Conservation (phyloP, 129 eudicot genomes). For the Pseudognaphalium luteoalbum region DNA sequence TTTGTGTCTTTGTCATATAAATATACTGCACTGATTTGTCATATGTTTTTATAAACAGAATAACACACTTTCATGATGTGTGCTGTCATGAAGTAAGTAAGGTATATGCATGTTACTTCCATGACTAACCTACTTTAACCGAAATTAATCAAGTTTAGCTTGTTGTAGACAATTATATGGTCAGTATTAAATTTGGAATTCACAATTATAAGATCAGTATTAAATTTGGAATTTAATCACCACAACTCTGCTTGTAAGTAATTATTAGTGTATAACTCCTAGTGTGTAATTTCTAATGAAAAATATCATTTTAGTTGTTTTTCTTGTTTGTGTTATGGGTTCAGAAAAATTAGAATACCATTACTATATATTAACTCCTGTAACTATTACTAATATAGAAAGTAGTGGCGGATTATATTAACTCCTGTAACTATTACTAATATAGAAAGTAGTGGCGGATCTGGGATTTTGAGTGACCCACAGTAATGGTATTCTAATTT, state of each 20-base stretch:
- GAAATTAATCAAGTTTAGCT: not conserved
- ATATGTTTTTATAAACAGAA: not conserved
- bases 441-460: too few species aligned
- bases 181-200: not conserved
- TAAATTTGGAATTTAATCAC: not conserved
- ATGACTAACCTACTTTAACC: not conserved
- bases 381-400: too few species aligned
- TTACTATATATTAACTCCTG: too few species aligned
- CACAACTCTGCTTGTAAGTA: not conserved
- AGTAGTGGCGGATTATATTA: too few species aligned
- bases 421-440: too few species aligned
- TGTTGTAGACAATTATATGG: not conserved
- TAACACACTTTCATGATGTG: not conserved
- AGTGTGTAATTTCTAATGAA: too few species aligned
- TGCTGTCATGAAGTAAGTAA: not conserved
- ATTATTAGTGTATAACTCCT: too few species aligned
- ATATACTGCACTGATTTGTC: not conserved
- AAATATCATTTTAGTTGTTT: too few species aligned
- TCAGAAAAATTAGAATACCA: too few species aligned
- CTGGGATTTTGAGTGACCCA: too few species aligned
- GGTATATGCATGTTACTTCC: slow-evolving; percentile 1
- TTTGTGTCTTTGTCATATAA: not conserved
- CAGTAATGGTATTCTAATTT: too few species aligned
- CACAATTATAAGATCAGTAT: not conserved
- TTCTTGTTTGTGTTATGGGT: too few species aligned